A percentile compares a stretch with the other conserved stretches of the same genome.
These are phyloP conservation scores for Penicillium corylophilum DNA, from an alignment of 2,329 filamentous ascomycete species.

Conservation along the genomic window DNA sequence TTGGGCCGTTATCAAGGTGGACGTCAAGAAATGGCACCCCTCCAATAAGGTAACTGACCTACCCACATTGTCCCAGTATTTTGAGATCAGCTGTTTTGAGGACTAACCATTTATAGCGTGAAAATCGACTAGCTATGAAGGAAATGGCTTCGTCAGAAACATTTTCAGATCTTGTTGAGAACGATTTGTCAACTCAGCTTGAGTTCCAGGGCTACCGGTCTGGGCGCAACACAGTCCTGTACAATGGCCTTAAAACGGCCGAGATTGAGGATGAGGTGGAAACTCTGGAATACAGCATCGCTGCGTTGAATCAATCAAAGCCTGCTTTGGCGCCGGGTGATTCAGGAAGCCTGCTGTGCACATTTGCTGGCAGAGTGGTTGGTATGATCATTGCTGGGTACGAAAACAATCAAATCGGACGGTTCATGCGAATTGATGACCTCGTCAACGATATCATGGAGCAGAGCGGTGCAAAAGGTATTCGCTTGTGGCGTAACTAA, in stretches of 20 bases:
- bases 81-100: not conserved
- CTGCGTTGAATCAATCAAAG: too few species aligned
- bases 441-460: not conserved
- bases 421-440: not conserved
- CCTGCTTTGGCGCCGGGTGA: not conserved
- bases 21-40: constrained; percentile 20
- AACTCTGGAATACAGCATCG: not conserved
- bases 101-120: not conserved
- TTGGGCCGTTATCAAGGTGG: not conserved
- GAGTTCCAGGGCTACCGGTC: not conserved
- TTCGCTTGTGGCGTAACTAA: not conserved
- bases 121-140: not conserved
- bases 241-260: not conserved
- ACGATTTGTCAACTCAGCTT: not conserved
- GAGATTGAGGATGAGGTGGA: not conserved
- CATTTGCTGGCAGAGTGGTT: not conserved
- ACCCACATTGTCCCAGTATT: not conserved
- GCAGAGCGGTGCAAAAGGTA: not conserved
- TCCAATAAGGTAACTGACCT: constrained; percentile 64
- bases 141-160: not conserved
- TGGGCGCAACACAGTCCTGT: not conserved
- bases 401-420: not conserved
- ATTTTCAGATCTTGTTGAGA: not conserved
- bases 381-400: not conserved
- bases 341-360: not conserved